phyloP scores from a whole-genome alignment of 2,329 filamentous ascomycete species.

The Colletotrichum spaethianum region DNA sequence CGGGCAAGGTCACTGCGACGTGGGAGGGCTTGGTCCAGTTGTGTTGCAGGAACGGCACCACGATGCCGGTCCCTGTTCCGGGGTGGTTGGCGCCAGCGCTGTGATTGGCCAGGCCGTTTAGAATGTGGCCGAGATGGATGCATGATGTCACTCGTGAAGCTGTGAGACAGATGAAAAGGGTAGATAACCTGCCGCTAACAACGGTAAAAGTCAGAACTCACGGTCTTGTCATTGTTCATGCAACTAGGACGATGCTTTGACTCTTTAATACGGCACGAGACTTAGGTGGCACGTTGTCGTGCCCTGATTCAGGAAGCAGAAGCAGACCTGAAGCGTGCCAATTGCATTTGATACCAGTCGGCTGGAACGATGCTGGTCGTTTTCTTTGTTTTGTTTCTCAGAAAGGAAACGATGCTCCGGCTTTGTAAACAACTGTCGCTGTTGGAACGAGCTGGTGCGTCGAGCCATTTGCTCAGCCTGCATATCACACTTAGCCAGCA shows the following conservation, averaged over 20 bases:
- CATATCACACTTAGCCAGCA: not conserved
- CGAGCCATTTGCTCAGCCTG: no score
- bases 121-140: not conserved
- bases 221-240: not conserved
- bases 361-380: not conserved
- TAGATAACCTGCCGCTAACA: not conserved
- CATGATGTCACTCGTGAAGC: not conserved
- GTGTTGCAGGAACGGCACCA: not conserved
- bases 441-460: not conserved
- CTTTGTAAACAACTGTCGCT: not conserved
- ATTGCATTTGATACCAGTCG: slow-evolving; percentile 4
- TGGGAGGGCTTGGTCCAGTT: not conserved
- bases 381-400: not conserved
- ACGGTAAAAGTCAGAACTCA: not conserved
- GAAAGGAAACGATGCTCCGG: not conserved
- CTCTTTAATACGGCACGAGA: not conserved
- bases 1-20: not conserved
- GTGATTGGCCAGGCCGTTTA: not conserved
- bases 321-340: not conserved
- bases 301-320: not conserved
- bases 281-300: not conserved
- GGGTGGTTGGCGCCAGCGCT: not conserved
- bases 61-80: not conserved
- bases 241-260: not conserved
- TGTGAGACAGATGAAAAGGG: not conserved